A percentile compares a stretch with the other conserved stretches of the same genome.
Conservation (phyloP, 108 stramenopile genomes). For the Fragilaria radians region DNA sequence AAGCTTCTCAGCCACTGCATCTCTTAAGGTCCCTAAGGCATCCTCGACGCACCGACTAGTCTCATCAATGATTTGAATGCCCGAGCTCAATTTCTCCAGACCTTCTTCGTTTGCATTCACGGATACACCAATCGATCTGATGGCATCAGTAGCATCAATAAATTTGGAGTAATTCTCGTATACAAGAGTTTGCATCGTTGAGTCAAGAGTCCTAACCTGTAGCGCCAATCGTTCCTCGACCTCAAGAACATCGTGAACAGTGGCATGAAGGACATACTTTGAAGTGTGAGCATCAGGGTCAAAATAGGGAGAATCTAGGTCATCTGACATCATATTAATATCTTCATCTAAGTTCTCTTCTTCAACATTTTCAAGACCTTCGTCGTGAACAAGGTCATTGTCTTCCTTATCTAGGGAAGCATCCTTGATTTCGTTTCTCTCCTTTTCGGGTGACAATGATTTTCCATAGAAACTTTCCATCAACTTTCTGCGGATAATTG, state of each 20-base stretch:
- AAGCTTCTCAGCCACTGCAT: conserved; percentile 79
- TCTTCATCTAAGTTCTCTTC: neutral
- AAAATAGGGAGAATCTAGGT: conserved; percentile 75
- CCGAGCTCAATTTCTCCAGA: conserved; percentile 33
- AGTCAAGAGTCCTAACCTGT: conserved; percentile 83
- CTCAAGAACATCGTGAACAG: conserved; percentile 57
- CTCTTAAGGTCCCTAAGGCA: conserved; percentile 41
- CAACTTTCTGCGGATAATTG: conserved; percentile 75
- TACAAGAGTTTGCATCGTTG: conserved; percentile 97
- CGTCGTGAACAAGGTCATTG: conserved; percentile 24
- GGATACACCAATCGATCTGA: conserved; percentile 71
- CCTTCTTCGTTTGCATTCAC: conserved; percentile 45
- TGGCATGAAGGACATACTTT: conserved; percentile 41
- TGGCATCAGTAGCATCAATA: conserved; percentile 96
- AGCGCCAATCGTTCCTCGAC: conserved; percentile 60
- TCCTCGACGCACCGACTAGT: conserved; percentile 36
- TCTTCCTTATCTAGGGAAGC: neutral
- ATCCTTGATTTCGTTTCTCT: neutral
- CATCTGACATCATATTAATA: conserved; percentile 10
- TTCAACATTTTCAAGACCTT: conserved; percentile 14
- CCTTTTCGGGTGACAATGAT: conserved; percentile 16
- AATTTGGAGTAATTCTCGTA: conserved; percentile 99
- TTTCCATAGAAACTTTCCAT: conserved; percentile 83
- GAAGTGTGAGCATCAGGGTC: conserved; percentile 46
- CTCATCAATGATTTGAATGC: conserved; percentile 36